phyloP scores from a whole-genome alignment of 768 basidiomycete genomes.

The Pisolithus marmoratus region DNA sequence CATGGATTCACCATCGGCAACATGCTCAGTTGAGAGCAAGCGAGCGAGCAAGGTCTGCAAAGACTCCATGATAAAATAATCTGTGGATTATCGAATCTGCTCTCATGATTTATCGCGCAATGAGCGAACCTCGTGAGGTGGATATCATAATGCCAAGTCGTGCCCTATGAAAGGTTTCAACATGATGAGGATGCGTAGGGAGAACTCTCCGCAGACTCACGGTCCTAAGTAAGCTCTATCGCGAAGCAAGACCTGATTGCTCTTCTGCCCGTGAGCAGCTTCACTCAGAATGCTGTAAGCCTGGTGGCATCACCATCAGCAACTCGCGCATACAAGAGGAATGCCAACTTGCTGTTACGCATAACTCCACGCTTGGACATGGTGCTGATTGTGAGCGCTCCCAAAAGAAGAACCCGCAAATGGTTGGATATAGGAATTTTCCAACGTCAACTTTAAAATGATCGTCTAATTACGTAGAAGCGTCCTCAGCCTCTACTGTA shows the following conservation, averaged over 20 bases:
- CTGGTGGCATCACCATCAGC: constrained; percentile 31
- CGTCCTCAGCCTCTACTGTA: not conserved
- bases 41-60: constrained; percentile 53
- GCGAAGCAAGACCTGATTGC: constrained; percentile 44
- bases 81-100: constrained; percentile 25
- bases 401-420: constrained; percentile 36
- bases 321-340: constrained; percentile 20
- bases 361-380: constrained; percentile 20
- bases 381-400: constrained; percentile 11
- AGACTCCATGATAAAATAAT: constrained; percentile 52
- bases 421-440: constrained; percentile 21
- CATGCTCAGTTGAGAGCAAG: constrained; percentile 38
- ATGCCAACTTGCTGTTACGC: constrained; percentile 16
- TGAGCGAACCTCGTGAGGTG: constrained; percentile 39
- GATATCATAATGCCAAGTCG: constrained; percentile 46
- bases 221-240: constrained; percentile 41
- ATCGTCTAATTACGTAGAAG: constrained; percentile 10
- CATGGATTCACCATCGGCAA: constrained; percentile 28
- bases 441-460: constrained; percentile 21
- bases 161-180: constrained; percentile 25
- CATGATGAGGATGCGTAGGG: not conserved
- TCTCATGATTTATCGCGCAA: not conserved
- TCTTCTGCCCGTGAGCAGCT: constrained; percentile 33
- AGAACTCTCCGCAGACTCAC: constrained; percentile 24
- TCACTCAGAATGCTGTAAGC: constrained; percentile 51